These are phyloP conservation scores for Auriscalpium orientale DNA, from an alignment of 768 basidiomycete genomes.

Conservation along the genomic window DNA sequence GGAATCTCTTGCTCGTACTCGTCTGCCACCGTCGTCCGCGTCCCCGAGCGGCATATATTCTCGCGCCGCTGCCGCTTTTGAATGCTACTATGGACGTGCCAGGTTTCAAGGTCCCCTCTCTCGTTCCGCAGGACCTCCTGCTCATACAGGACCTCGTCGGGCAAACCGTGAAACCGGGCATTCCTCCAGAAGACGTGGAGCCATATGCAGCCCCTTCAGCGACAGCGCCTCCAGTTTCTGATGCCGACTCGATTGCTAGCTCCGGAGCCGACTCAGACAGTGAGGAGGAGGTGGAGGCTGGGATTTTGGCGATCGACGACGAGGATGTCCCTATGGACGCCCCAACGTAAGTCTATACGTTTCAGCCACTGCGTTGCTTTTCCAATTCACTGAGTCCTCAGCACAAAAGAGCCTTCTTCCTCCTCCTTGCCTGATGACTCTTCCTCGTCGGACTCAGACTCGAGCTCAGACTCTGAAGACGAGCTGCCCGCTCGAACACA, in stretches of 20 bases:
- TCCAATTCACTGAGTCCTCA: not conserved
- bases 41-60: not conserved
- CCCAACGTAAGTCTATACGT: constrained; percentile 1
- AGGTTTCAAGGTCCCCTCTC: constrained; percentile 53
- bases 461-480: constrained; percentile 23
- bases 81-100: not conserved
- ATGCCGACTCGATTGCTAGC: constrained; percentile 46
- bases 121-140: constrained; percentile 64
- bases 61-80: not conserved
- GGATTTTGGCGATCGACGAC: constrained; percentile 29
- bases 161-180: constrained; percentile 11
- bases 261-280: constrained; percentile 45
- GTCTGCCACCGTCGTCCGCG: not conserved
- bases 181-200: not conserved
- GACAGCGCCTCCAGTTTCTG: not conserved
- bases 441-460: constrained; percentile 31
- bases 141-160: constrained; percentile 65
- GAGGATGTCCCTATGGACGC: not conserved
- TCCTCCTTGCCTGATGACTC: constrained; percentile 27
- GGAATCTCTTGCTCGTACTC: not conserved
- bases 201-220: not conserved
- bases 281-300: constrained; percentile 69
- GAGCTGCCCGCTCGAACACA: not conserved
- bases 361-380: not conserved
- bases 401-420: constrained; percentile 14